Conservation (phyloP, 257 asterid genomes). For the Thymus quinquecostatus region DNA sequence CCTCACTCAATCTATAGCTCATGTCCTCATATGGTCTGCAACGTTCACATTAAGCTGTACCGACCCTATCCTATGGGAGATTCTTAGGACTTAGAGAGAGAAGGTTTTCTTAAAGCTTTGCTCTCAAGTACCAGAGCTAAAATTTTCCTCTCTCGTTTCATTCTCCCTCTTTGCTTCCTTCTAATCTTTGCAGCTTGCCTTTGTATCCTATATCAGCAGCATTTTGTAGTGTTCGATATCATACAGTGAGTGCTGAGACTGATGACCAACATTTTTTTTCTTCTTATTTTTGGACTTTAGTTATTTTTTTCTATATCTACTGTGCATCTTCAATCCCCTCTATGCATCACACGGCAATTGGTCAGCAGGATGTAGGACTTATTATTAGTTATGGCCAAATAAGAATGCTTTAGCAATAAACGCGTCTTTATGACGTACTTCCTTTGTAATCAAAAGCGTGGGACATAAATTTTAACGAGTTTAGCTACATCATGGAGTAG, state of each 20-base stretch:
- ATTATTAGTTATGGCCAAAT: background rate
- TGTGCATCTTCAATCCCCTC: constrained; percentile 13
- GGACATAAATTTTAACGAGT: background rate
- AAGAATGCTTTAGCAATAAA: background rate
- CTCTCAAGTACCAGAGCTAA: background rate
- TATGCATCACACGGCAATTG: background rate
- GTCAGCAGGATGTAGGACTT: background rate
- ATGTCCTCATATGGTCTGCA: background rate
- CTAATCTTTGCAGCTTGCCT: background rate
- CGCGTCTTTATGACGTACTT: background rate
- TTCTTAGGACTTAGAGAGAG: background rate
- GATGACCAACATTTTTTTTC: background rate
- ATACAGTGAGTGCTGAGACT: background rate
- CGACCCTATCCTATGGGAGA: background rate
- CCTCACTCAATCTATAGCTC: background rate
- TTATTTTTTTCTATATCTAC: background rate
- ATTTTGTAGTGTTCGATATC: background rate
- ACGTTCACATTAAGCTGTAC: background rate
- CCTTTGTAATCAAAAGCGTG: background rate
- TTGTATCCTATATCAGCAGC: background rate
- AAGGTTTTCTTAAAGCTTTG: constrained; percentile 1
- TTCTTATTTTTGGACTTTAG: background rate
- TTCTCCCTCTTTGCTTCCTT: background rate
- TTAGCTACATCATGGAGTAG: background rate
- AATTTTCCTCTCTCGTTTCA: background rate